Conservation (phyloP, 768 basidiomycete species). For the Phlebiopsis gigantea region DNA sequence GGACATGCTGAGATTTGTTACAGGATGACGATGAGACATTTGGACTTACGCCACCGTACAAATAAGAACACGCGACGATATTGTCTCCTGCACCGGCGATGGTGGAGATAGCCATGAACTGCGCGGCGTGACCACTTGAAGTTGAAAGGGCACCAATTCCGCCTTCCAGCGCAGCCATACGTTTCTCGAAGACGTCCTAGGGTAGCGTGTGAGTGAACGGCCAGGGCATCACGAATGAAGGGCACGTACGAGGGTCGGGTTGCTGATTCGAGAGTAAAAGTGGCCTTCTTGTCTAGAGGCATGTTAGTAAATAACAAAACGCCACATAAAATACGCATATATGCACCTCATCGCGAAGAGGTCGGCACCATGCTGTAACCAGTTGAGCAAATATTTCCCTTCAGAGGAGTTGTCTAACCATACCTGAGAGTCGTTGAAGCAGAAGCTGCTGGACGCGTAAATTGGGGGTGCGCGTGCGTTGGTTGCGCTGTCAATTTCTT, state of each 20-base stretch:
- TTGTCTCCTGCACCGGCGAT: conserved; percentile 68
- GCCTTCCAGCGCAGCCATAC: conserved; percentile 74
- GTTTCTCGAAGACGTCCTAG: conserved; percentile 74
- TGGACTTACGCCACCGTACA: conserved; percentile 62
- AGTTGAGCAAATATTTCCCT: background rate
- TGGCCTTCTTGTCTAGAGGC: conserved; percentile 39
- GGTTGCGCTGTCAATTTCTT: conserved; percentile 54
- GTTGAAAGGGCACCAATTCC: conserved; percentile 72
- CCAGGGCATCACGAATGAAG: too few species aligned
- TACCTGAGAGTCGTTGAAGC: conserved; percentile 60
- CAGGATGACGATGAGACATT: background rate
- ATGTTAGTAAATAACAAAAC: background rate
- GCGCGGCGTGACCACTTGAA: conserved; percentile 71
- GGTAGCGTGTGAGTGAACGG: background rate
- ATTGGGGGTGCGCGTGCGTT: conserved; percentile 77
- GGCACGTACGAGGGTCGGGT: conserved; percentile 54
- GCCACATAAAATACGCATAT: conserved; percentile 21
- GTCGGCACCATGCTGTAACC: conserved; percentile 59
- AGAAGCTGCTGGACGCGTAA: conserved; percentile 67
- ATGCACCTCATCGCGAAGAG: conserved; percentile 52
- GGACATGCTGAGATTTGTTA: background rate
- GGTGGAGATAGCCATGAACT: conserved; percentile 64
- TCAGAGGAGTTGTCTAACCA: conserved; percentile 30
- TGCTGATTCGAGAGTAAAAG: conserved; percentile 65
- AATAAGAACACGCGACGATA: conserved; percentile 61